These are phyloP conservation scores for Neurospora sp. DNA, from an alignment of 2,329 filamentous ascomycete species.

Conservation along the genomic window DNA sequence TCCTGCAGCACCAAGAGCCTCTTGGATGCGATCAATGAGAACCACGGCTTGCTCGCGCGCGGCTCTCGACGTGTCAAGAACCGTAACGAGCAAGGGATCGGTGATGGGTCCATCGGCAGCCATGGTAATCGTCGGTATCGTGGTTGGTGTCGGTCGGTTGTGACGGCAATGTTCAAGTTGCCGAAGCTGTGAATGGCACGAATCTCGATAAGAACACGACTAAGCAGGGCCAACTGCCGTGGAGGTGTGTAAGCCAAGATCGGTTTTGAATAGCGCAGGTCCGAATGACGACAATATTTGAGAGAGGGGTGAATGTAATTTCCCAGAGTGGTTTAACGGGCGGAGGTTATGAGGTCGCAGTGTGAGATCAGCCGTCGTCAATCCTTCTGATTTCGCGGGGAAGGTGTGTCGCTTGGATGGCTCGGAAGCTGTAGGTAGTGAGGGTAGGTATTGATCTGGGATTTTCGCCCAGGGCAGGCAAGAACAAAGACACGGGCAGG, in stretches of 20 bases:
- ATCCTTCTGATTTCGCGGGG: neutral
- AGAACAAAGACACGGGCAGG: neutral
- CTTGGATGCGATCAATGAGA: conserved; percentile 46
- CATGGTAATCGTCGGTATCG: conserved; percentile 28
- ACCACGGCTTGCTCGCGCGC: conserved; percentile 62
- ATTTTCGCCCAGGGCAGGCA: neutral
- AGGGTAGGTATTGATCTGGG: neutral
- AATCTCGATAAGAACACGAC: neutral
- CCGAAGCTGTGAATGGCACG: neutral
- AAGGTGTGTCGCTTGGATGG: neutral
- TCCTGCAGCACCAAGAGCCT: conserved; percentile 33
- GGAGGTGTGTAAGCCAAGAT: neutral
- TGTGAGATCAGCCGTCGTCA: neutral
- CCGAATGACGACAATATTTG: neutral
- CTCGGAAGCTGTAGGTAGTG: neutral
- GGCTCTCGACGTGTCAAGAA: conserved; percentile 63
- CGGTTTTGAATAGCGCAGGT: neutral
- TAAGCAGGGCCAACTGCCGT: neutral
- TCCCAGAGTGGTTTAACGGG: neutral
- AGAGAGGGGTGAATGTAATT: neutral
- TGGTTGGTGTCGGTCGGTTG: neutral
- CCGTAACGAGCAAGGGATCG: conserved; percentile 55
- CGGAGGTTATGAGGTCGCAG: neutral
- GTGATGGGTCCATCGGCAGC: conserved; percentile 49
- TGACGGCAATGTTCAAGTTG: neutral